These are phyloP conservation scores for Rhododendron griersonianum DNA, from an alignment of 148 eudicot genomes.

Conservation along the genomic window DNA sequence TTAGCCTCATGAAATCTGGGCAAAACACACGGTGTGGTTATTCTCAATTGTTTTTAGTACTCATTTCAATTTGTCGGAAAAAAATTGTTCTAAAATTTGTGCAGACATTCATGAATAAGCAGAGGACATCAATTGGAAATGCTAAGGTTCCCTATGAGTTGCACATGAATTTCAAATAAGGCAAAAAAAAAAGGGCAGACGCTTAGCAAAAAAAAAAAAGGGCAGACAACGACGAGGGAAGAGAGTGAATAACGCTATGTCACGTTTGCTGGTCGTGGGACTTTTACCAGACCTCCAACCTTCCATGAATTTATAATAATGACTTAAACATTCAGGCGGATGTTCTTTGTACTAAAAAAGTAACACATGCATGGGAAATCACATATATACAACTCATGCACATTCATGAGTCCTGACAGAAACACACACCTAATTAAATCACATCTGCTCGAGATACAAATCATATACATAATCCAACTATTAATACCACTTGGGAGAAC, in stretches of 20 bases:
- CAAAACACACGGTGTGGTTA: neutral
- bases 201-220: no score
- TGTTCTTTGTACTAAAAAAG: neutral
- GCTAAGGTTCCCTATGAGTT: neutral
- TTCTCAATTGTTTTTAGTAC: neutral
- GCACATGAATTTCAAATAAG: no score
- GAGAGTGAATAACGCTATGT: neutral
- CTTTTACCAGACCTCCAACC: neutral
- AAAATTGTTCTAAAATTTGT: neutral
- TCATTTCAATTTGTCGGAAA: neutral
- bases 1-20: neutral
- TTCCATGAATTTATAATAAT: neutral
- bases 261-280: neutral
- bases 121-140: no score
- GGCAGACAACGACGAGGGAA: neutral
- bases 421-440: neutral
- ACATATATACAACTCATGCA: neutral
- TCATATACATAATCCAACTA: neutral
- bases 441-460: neutral
- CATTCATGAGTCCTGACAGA: neutral
- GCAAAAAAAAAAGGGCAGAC: neutral
- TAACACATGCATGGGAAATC: neutral
- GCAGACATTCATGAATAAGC: neutral
- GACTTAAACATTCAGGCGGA: neutral
- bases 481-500: neutral